Evolutionary conservation across 768 basidiomycete species (phyloP), one percentile per base, ranked within the genome.

Genomic region (Lentinula aciculospora): DNA sequence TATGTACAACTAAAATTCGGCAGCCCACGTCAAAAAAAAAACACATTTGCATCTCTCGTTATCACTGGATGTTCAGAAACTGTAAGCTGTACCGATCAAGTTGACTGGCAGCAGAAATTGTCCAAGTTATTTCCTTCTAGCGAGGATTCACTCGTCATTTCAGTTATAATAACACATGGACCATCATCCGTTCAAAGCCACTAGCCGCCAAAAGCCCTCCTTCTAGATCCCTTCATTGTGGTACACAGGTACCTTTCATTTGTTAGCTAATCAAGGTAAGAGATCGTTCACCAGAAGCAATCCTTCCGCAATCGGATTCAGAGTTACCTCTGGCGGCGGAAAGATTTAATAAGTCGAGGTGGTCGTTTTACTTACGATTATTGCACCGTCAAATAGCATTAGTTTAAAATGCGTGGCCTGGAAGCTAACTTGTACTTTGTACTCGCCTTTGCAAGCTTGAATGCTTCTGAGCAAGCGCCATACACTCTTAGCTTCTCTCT

Each of bases 211-310:
- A 48, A 50, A 50, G 9, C 49, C 32, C 31, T 12, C 19, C 42
- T 44, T 50, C 49, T 50, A 36, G 49, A 50, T 50, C 49, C n/a
- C 49, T 34, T 32, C 32, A 12, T 19, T 31, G 46, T 48, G 17
- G 28, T 50, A 34, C 49, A 50, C 49, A 50, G 49, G 49, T 32
- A 50, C 49, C 28, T 50, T 50, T 50, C 49, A 50, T 50, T 50
- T 36, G 49, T 50, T 29, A 50, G 49, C 49, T 50, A 50, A 50
- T 32, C 31, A 48, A 50, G 21, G 42, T 44, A 44, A 39, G 21
- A 21, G 13, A 5, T 17, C 21, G n/a, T 44, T 3, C 42, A 44
- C 21, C 42, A 44, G 42, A 44, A 44, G 42, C 42, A 44, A 39
- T 39, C 37, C 37, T 39, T n/a, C 13, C 37, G 19, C 25, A 27